phyloP scores from a whole-genome alignment of 2,329 filamentous ascomycete genomes.

The Colletotrichum neosansevieriae region DNA sequence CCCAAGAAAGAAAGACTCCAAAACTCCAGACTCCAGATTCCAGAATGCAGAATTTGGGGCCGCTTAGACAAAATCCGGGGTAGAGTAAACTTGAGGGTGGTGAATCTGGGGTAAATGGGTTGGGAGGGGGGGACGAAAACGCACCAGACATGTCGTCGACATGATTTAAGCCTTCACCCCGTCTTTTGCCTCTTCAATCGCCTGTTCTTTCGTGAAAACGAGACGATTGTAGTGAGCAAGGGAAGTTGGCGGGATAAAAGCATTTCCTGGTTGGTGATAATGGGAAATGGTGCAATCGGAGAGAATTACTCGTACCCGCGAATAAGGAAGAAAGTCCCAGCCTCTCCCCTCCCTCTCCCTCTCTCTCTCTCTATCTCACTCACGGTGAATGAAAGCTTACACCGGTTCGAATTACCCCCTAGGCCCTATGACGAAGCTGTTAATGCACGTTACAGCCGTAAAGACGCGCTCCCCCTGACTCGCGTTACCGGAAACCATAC shows the following conservation, averaged over 20 bases:
- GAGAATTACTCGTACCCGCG: background rate
- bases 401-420: constrained; percentile 17
- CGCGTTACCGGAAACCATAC: constrained; percentile 2
- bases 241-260: constrained; percentile 9
- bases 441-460: constrained; percentile 24
- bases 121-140: constrained; percentile 7
- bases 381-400: background rate
- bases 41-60: background rate
- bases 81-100: background rate
- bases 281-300: constrained; percentile 27
- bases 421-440: constrained; percentile 29
- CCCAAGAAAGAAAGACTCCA: background rate
- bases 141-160: constrained; percentile 34
- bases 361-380: no score
- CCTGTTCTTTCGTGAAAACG: constrained; percentile 11
- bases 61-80: constrained; percentile 23
- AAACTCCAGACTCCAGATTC: constrained; percentile 9
- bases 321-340: constrained; percentile 19
- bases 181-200: background rate
- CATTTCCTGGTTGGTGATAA: constrained; percentile 24
- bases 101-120: constrained; percentile 22
- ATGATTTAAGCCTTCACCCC: constrained; percentile 21
- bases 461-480: constrained; percentile 23
- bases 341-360: no score
- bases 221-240: constrained; percentile 6